Percentiles rank a stretch among this genome's conserved stretches.
phyloP scores from a whole-genome alignment of 768 basidiomycete genomes.

The Hemileccinum rubropunctum region DNA sequence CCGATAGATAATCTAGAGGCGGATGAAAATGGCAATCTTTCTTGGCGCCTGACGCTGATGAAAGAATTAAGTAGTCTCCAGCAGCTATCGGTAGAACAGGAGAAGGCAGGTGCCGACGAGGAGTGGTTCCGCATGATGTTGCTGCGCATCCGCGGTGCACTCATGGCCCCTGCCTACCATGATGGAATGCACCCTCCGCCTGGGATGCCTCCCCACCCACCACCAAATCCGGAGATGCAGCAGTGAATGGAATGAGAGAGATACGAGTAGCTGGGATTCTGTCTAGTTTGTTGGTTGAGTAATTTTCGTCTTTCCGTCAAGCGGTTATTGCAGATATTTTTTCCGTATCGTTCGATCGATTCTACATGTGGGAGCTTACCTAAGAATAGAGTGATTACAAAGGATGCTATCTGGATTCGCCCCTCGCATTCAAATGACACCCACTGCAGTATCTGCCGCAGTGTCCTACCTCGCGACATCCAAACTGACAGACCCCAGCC shows the following conservation, averaged over 20 bases:
- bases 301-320: constrained; percentile 5
- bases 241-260: constrained; percentile 11
- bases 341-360: background rate
- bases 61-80: constrained; percentile 78
- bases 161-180: constrained; percentile 50
- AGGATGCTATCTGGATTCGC: background rate
- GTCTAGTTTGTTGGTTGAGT: background rate
- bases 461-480: constrained; percentile 13
- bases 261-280: background rate
- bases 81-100: constrained; percentile 76
- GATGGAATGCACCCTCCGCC: constrained; percentile 38
- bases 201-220: constrained; percentile 36
- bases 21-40: constrained; percentile 76
- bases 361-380: constrained; percentile 11
- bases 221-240: constrained; percentile 34
- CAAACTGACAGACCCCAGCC: constrained; percentile 18
- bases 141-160: constrained; percentile 67
- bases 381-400: constrained; percentile 26
- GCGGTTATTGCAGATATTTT: background rate
- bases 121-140: constrained; percentile 90
- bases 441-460: constrained; percentile 48
- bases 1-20: constrained; percentile 71
- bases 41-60: constrained; percentile 77
- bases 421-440: constrained; percentile 46
- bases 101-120: constrained; percentile 74